Evolutionary conservation across 2,329 filamentous ascomycete species (phyloP).

Genomic region (Alternaria postmessia): DNA sequence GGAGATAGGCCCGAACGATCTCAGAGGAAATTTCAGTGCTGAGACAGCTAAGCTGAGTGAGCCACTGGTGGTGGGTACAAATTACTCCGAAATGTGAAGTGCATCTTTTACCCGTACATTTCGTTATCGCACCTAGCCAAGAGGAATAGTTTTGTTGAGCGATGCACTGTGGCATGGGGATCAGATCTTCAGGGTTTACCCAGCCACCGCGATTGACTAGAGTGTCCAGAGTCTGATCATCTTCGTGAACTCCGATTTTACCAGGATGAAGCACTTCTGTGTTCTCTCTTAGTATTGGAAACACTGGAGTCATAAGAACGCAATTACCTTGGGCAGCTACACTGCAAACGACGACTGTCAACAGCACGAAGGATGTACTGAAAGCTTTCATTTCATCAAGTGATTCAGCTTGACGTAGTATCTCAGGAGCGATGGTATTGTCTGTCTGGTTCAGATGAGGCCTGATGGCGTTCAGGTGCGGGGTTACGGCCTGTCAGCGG

Average conservation of each 20-base stretch:
- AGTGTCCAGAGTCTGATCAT: neutral
- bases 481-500: too few relatives aligned
- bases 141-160: neutral
- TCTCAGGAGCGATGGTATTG: neutral
- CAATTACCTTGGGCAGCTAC: neutral
- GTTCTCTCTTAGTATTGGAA: neutral
- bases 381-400: neutral
- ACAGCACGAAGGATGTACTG: neutral
- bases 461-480: neutral
- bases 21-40: neutral
- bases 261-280: neutral
- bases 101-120: neutral
- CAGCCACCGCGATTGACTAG: neutral
- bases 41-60: neutral
- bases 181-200: neutral
- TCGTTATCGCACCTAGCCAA: neutral
- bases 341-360: neutral
- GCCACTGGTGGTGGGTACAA: neutral
- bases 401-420: neutral
- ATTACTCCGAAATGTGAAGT: neutral
- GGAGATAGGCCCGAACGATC: neutral
- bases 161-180: neutral
- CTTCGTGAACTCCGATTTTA: neutral
- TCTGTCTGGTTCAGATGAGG: neutral
- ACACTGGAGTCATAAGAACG: neutral